phyloP scores from a whole-genome alignment of 1,284 basidiomycete genomes.

The Veloboletus limbatus region DNA sequence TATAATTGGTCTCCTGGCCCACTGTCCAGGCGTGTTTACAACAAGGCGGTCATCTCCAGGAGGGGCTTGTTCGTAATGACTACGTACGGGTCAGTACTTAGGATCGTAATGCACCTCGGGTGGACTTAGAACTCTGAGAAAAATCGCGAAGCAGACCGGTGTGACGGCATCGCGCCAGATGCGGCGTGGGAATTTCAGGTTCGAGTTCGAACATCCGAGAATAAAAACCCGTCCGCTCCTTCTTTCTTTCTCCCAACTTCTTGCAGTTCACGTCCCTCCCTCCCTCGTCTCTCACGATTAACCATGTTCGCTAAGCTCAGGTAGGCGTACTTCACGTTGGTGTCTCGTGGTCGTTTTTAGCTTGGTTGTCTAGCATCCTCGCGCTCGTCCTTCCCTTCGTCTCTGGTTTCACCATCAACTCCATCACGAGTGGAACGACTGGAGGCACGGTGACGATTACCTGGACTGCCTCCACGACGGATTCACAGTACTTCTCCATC shows the following conservation, averaged over 20 bases:
- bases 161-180: slow-evolving; percentile 21
- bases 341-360: background rate
- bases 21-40: background rate
- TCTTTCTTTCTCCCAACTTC: slow-evolving; percentile 1
- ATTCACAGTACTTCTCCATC: slow-evolving; percentile 41
- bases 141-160: slow-evolving; percentile 8
- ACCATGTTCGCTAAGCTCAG: slow-evolving; percentile 39
- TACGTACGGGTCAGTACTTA: slow-evolving; percentile 4
- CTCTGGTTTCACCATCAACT: slow-evolving; percentile 44
- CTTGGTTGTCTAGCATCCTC: slow-evolving; percentile 37
- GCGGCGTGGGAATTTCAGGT: slow-evolving; percentile 26
- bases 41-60: slow-evolving; percentile 8
- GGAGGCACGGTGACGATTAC: slow-evolving; percentile 41
- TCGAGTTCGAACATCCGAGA: slow-evolving; percentile 11
- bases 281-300: slow-evolving; percentile 7
- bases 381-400: slow-evolving; percentile 47
- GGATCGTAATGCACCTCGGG: slow-evolving; percentile 1
- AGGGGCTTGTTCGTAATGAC: slow-evolving; percentile 1
- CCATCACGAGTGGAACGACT: slow-evolving; percentile 37
- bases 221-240: slow-evolving; percentile 19
- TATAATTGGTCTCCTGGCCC: background rate
- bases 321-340: slow-evolving; percentile 16
- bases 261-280: slow-evolving; percentile 14
- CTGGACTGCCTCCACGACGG: slow-evolving; percentile 44
- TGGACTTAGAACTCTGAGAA: slow-evolving; percentile 14